phyloP scores from a whole-genome alignment of 768 basidiomycete genomes.

The Clavulina sp. region DNA sequence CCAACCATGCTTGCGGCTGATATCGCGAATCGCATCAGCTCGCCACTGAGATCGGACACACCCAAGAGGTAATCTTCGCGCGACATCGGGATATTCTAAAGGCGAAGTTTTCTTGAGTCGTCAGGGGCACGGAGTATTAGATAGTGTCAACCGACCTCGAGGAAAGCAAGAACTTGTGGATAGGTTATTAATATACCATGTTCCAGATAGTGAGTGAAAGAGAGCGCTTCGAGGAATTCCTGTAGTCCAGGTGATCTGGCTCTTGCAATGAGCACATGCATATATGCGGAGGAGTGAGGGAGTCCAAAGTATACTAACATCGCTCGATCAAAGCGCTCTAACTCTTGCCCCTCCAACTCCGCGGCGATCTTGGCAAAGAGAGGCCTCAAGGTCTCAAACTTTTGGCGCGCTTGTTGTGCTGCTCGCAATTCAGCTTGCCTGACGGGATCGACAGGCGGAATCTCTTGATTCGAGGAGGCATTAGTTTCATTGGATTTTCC shows the following conservation, averaged over 20 bases:
- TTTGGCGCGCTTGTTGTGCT: constrained; percentile 6
- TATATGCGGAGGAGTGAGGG: constrained; percentile 13
- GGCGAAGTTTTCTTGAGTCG: background rate
- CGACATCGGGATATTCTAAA: constrained; percentile 59
- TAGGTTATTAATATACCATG: constrained; percentile 49
- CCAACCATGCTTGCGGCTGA: constrained; percentile 55
- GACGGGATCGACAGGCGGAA: constrained; percentile 22
- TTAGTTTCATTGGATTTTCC: too few species aligned
- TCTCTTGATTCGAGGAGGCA: background rate
- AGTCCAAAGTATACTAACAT: constrained; percentile 29
- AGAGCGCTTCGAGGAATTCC: constrained; percentile 89
- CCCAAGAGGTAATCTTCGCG: constrained; percentile 81
- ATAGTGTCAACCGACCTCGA: background rate
- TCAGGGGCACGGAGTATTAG: background rate
- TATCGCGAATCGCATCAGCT: constrained; percentile 91
- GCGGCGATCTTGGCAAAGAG: constrained; percentile 43
- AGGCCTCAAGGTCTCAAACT: constrained; percentile 21
- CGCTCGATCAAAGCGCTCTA: constrained; percentile 46
- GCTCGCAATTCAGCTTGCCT: constrained; percentile 4
- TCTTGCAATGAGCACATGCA: constrained; percentile 5
- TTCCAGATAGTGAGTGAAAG: constrained; percentile 74
- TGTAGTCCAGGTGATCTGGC: constrained; percentile 43
- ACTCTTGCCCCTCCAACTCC: constrained; percentile 48
- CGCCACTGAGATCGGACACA: constrained; percentile 85
- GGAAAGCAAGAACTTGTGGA: constrained; percentile 10